Base-by-base conservation (phyloP, 2,329 filamentous ascomycete species). In the Ophiostoma novo-ulmi region DNA sequence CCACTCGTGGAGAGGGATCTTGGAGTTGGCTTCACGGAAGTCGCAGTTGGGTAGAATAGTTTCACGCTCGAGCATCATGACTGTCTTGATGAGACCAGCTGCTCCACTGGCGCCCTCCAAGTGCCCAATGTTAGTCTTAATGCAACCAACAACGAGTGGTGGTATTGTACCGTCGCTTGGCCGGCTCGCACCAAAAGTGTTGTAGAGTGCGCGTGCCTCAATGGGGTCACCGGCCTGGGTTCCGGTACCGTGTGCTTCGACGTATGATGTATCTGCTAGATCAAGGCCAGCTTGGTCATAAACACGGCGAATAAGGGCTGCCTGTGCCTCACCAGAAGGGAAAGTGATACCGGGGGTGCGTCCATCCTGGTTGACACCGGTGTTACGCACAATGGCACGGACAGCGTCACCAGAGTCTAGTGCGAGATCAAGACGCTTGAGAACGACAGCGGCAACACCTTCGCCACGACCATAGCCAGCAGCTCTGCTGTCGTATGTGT, bases 391-490 rank as follows among this genome's bases (percentile, higher is more conserved):
- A 79, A 68, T 81, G 78, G 70, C 80, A 76, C 67, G 74, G 14
- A 77, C 72, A 63, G 71, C 73, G 17, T 84, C 73, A 13, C 81
- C 82, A 65, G 80, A 72, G 1, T 78, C 81, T 52, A 82, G 78
- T 0, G 79, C 78, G 1, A 48, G 26, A 10, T 72, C 68, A 0
- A 85, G 75, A 0, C 76, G 78, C 75, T 85, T 85, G 1, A 87
- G 72, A 1, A 84, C 70, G 4, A 86, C 68, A 8, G 77, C 76
- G 0, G 76, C 81, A n/a, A 80, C 76, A 3, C 83, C 84, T 74
- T 87, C 84, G 4, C 82, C 83, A n/a, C 84, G 79, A 0, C 77
- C 81, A 72, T 85, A 86, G 3, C 84, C 85, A 69, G 82, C 78
- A 0, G 80, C 84, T 3, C 76, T 74, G 20, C 76, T 72, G 71